A percentile compares a stretch with the other conserved stretches of the same genome.
phyloP scores from a whole-genome alignment of 2,329 filamentous ascomycete species.

The Colletotrichum liriopes region DNA sequence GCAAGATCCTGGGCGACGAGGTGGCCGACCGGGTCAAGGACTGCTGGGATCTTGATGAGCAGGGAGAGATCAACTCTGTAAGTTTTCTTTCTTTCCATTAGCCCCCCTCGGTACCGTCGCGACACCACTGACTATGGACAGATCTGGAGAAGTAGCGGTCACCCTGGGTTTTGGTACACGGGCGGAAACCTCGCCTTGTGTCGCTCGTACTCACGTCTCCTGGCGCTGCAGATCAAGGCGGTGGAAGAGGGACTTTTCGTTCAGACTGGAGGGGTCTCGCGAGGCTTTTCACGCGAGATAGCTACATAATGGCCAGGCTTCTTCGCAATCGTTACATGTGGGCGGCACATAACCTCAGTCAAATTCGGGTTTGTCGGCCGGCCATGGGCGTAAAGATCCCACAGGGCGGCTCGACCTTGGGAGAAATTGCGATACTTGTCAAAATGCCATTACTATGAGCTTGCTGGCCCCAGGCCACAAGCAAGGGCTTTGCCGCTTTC shows the following conservation, averaged over 20 bases:
- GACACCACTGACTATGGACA: conserved; percentile 48
- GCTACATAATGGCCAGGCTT: too few relatives aligned
- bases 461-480: background rate
- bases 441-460: background rate
- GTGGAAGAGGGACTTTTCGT: conserved; percentile 56
- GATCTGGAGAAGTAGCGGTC: conserved; percentile 73
- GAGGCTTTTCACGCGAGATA: background rate
- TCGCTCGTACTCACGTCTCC: conserved; percentile 70
- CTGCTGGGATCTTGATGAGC: conserved; percentile 74
- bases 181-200: conserved; percentile 76
- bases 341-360: background rate
- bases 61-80: conserved; percentile 63
- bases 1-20: conserved; percentile 74
- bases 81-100: conserved; percentile 29
- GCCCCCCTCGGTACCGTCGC: too few relatives aligned
- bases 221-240: conserved; percentile 69
- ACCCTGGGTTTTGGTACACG: conserved; percentile 77
- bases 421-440: background rate
- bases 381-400: background rate
- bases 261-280: conserved; percentile 48
- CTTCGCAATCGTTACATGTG: background rate
- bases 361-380: background rate
- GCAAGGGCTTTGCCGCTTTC: background rate
- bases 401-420: background rate
- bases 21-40: conserved; percentile 72